These are phyloP conservation scores for Haplosporangium sp. DNA, from an alignment of 371 early-diverging fungal genomes.

Conservation along the genomic window DNA sequence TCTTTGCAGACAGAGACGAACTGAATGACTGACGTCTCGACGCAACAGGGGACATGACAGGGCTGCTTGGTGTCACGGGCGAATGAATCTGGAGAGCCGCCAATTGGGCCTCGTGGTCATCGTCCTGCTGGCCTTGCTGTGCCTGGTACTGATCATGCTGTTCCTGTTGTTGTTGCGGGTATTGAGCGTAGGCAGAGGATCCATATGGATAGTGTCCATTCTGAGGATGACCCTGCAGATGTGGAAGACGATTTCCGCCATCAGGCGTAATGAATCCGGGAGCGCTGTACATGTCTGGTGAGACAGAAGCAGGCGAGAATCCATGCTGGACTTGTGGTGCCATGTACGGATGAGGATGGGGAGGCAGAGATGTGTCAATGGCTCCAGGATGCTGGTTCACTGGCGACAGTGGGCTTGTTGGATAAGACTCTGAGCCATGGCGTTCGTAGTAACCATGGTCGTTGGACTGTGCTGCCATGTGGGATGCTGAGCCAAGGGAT, in stretches of 20 bases:
- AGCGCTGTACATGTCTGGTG: conserved; percentile 48
- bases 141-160: conserved; percentile 17
- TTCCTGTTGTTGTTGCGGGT: conserved; percentile 23
- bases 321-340: conserved; percentile 41
- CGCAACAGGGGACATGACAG: background rate
- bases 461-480: conserved; percentile 36
- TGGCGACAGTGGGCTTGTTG: conserved; percentile 43
- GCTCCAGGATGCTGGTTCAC: conserved; percentile 11
- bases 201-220: conserved; percentile 33
- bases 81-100: conserved; percentile 41
- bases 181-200: conserved; percentile 25
- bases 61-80: conserved; percentile 31
- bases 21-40: conserved; percentile 46
- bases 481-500: conserved; percentile 45
- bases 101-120: conserved; percentile 39
- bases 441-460: conserved; percentile 32
- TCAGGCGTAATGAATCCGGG: conserved; percentile 25
- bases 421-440: conserved; percentile 32
- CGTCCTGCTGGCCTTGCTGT: conserved; percentile 17
- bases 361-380: conserved; percentile 14
- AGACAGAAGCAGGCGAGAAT: conserved; percentile 36
- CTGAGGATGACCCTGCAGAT: conserved; percentile 14
- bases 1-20: conserved; percentile 27
- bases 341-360: conserved; percentile 20
- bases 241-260: conserved; percentile 11